Conservation (phyloP, 352 stramenopile species). For the Phytopythium montanum region DNA sequence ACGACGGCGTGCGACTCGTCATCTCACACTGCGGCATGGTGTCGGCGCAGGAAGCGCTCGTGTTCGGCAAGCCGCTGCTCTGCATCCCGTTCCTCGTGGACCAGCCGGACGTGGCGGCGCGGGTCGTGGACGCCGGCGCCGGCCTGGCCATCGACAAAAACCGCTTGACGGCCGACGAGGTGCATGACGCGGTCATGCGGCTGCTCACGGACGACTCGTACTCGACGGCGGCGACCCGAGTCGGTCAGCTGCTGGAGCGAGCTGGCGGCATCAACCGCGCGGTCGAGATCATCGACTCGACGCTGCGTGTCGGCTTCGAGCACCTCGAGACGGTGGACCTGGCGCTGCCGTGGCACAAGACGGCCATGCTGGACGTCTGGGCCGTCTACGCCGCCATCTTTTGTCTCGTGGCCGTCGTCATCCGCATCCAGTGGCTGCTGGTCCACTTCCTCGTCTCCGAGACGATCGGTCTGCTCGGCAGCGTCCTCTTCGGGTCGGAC, state of each 20-base stretch:
- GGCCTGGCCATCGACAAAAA: slow-evolving; percentile 77
- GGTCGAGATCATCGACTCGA: slow-evolving; percentile 65
- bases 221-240: slow-evolving; percentile 30
- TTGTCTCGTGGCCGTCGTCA: slow-evolving; percentile 53
- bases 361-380: slow-evolving; percentile 75
- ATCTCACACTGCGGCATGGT: slow-evolving; percentile 89
- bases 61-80: slow-evolving; percentile 75
- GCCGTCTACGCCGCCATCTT: slow-evolving; percentile 70
- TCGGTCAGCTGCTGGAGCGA: slow-evolving; percentile 51
- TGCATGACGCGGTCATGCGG: slow-evolving; percentile 45
- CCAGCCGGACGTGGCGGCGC: slow-evolving; percentile 79
- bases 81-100: slow-evolving; percentile 89
- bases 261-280: slow-evolving; percentile 60
- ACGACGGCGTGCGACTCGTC: slow-evolving; percentile 55
- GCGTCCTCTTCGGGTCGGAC: slow-evolving; percentile 34
- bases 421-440: slow-evolving; percentile 68
- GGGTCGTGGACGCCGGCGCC: slow-evolving; percentile 69
- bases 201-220: slow-evolving; percentile 56
- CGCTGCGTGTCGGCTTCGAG: slow-evolving; percentile 46
- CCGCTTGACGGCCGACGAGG: slow-evolving; percentile 40
- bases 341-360: slow-evolving; percentile 71
- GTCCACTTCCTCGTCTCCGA: slow-evolving; percentile 58
- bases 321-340: slow-evolving; percentile 74
- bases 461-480: slow-evolving; percentile 30
- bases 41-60: slow-evolving; percentile 75